Evolutionary conservation across 805 yeast species (phyloP), one percentile per base, ranked within the genome.

Genomic region (Candida multigemmis): DNA sequence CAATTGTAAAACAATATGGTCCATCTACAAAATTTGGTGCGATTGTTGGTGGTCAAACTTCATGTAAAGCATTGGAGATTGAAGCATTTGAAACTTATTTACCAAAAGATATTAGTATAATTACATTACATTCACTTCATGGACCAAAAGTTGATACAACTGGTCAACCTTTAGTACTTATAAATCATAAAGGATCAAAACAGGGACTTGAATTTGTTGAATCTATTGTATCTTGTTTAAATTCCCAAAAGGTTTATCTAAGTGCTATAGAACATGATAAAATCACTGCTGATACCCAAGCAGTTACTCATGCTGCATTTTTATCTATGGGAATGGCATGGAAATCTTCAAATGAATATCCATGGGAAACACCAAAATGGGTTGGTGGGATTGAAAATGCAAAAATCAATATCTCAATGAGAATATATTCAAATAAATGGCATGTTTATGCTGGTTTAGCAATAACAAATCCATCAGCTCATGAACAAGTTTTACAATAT

Each of bases 371-470:
- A 3, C 71, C 78, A 1, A 73, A 78, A 45, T 86, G 95, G 89
- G 58, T 74, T 14, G 97, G 97, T 9, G 97, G 98, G 2, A 64
- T 91, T 24, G 98, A 91, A 50, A 89, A 91, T 49, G 97, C 95
- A 10, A 91, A 91, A 44, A 82, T 87, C 47, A 91, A 91, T 49
- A 86, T 91, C 17, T 81, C 97, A 1, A 56, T 91, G 48, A 65
- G 98, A 36, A 91, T 91, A 26, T 91, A 68, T 51, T 76, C 94
- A 11, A 91, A 87, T 54, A 86, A 87, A 54, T 91, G 96, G 94
- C 98, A 91, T 50, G 97, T 91, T 16, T 91, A 91, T 47, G 97
- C 97, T 4, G 98, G 98, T 0, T 63, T 91, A 42, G 96, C 97
- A 7, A 89, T 91, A 39, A 81, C 95, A 2, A 91, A 91, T 44